Evolutionary conservation across 306 rosid species (phyloP).

Genomic region (Casuarina cunninghamiana): DNA sequence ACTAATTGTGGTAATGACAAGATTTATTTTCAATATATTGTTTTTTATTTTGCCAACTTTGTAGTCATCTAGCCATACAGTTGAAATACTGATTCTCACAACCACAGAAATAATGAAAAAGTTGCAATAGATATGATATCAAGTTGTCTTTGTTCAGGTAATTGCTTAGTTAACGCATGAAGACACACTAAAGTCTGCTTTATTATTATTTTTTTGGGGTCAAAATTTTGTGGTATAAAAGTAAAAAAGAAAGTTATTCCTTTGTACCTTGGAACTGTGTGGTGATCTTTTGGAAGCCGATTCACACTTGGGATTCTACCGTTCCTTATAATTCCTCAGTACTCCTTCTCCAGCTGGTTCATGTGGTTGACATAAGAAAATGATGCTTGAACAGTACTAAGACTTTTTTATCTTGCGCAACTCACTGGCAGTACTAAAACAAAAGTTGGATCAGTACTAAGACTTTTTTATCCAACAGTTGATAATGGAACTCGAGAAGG

Average conservation of each 20-base stretch:
- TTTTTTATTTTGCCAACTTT: background rate
- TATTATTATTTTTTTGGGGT: background rate
- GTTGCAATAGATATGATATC: background rate
- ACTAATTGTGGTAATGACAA: conserved; percentile 85
- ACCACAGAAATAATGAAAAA: background rate
- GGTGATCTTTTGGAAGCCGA: background rate
- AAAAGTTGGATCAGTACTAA: conserved; percentile 15
- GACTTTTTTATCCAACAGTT: conserved; percentile 50
- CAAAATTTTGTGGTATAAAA: background rate
- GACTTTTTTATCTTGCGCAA: background rate
- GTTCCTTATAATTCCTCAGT: background rate
- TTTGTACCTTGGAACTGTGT: background rate
- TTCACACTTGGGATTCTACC: background rate
- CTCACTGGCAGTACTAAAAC: conserved; percentile 1
- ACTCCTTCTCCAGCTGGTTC: background rate
- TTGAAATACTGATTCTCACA: conserved; percentile 1
- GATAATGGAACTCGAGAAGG: conserved; percentile 95
- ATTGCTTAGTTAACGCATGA: background rate
- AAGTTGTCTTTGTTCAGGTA: background rate
- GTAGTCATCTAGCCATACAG: background rate
- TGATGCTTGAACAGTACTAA: background rate
- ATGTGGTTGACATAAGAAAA: background rate
- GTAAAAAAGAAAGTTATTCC: background rate
- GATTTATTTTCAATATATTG: conserved; percentile 10
- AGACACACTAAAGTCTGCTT: background rate